Percentiles rank a stretch among this genome's conserved stretches.
phyloP scores from a whole-genome alignment of 352 stramenopile species.

The Phytophthora quininea region DNA sequence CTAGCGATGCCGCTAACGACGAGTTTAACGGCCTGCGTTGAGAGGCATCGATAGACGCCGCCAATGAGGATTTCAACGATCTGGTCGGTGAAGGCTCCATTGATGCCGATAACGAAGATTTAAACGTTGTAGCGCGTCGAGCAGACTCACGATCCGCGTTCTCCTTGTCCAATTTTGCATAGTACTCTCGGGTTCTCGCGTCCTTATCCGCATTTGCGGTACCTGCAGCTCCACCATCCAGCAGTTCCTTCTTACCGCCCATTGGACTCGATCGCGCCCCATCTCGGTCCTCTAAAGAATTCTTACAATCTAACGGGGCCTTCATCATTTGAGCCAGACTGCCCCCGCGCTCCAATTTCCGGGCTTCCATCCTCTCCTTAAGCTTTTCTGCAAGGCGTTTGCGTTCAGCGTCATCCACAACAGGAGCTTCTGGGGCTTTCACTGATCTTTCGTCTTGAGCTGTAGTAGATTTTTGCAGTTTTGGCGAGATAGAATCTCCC shows the following conservation, averaged over 20 bases:
- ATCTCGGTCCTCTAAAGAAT: conserved; percentile 18
- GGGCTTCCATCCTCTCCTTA: conserved; percentile 50
- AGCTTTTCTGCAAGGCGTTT: conserved; percentile 43
- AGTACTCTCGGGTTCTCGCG: conserved; percentile 57
- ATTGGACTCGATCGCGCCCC: conserved; percentile 14
- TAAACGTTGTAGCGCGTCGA: conserved; percentile 45
- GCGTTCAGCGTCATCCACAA: conserved; percentile 41
- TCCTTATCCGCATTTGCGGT: conserved; percentile 42
- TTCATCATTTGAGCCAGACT: conserved; percentile 51
- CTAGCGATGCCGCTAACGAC: conserved; percentile 25
- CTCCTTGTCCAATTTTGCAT: conserved; percentile 62
- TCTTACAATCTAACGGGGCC: conserved; percentile 19
- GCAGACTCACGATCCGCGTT: conserved; percentile 46
- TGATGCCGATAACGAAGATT: conserved; percentile 59
- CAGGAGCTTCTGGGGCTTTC: conserved; percentile 13
- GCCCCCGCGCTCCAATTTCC: conserved; percentile 38
- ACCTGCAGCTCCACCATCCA: conserved; percentile 19
- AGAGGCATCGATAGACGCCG: conserved; percentile 23
- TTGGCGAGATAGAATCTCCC: conserved; percentile 25
- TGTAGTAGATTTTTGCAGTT: conserved; percentile 18
- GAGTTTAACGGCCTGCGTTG: conserved; percentile 19
- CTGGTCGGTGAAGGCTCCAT: conserved; percentile 23
- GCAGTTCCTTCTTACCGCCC: conserved; percentile 22
- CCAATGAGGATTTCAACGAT: conserved; percentile 24
- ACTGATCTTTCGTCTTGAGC: conserved; percentile 18